Conservation (phyloP, 768 basidiomycete species). For the Suillus bovinus region DNA sequence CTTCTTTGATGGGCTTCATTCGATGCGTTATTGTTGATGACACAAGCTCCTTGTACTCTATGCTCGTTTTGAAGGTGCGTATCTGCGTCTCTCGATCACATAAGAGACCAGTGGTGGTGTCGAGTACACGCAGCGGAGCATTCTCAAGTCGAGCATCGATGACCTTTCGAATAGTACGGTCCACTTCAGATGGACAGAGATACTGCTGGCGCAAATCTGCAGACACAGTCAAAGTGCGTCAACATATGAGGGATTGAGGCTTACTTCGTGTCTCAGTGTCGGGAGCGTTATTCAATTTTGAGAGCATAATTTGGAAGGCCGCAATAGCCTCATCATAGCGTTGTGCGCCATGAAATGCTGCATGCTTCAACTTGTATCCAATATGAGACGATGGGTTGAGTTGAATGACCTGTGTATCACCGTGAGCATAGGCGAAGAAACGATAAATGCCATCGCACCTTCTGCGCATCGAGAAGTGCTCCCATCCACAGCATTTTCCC, state of each 20-base stretch:
- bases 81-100: background rate
- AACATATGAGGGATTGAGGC: background rate
- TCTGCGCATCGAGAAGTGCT: background rate
- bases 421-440: too few relatives aligned
- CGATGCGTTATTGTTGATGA: background rate
- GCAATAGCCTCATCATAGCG: background rate
- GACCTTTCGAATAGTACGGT: background rate
- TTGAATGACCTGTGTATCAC: too few relatives aligned
- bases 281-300: background rate
- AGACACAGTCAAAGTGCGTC: too few relatives aligned
- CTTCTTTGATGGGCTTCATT: background rate
- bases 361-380: too few relatives aligned
- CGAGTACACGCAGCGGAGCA: background rate
- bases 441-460: background rate
- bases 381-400: too few relatives aligned
- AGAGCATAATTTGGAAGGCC: background rate
- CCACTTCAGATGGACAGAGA: background rate
- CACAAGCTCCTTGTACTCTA: background rate
- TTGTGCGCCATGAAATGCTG: too few relatives aligned
- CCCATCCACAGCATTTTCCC: background rate
- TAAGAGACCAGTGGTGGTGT: background rate
- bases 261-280: background rate
- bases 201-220: background rate
- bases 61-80: too few relatives aligned
- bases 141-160: background rate